phyloP scores from a whole-genome alignment of 306 rosid genomes.

The Vigna trinervia region DNA sequence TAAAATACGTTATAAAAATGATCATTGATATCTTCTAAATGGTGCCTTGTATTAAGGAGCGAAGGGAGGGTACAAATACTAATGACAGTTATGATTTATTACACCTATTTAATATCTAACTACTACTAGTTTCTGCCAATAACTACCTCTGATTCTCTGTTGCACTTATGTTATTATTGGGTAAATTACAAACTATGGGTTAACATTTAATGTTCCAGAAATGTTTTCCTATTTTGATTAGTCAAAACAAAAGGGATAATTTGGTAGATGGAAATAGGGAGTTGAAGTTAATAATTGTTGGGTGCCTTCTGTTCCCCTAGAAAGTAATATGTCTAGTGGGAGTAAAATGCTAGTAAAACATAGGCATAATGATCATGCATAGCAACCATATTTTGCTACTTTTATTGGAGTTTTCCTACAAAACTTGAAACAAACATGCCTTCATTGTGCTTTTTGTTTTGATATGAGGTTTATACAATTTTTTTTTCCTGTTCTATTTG shows the following conservation, averaged over 20 bases:
- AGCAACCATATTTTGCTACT: not conserved
- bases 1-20: too few species aligned
- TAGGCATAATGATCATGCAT: not conserved
- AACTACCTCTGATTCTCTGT: not conserved
- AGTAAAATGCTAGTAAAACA: not conserved
- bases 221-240: not conserved
- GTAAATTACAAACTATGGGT: not conserved
- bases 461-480: not conserved
- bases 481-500: conserved; percentile 18
- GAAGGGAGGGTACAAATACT: not conserved
- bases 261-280: not conserved
- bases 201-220: not conserved
- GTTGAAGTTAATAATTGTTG: not conserved
- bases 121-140: not conserved
- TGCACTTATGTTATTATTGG: not conserved
- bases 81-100: not conserved
- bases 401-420: not conserved
- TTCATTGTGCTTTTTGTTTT: conserved; percentile 1
- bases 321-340: not conserved
- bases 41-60: too few species aligned
- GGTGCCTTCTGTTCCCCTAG: not conserved
- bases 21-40: too few species aligned
- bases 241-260: not conserved
- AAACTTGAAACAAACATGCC: not conserved
- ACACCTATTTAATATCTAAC: not conserved